Base-by-base conservation (phyloP, 2,329 filamentous ascomycete genomes). In the Neopestalotiopsis rosae region DNA sequence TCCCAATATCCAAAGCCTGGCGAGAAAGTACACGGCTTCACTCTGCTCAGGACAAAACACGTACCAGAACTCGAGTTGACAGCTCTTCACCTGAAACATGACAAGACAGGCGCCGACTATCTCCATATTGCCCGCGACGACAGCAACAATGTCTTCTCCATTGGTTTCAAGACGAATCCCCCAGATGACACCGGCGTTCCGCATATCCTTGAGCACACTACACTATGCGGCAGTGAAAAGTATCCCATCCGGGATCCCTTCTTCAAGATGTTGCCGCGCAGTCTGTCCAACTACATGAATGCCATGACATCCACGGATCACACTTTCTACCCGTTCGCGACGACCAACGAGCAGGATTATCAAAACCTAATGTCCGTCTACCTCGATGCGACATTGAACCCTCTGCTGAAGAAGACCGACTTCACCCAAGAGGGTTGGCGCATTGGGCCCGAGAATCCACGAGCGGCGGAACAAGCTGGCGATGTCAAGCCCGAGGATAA, bases 251-350 rank as follows among this genome's bases (percentile, higher is more conserved):
- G 96, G 71, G 96, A 99, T 77, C 96, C 96, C 0, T 99, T 99
- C 86, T 99, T 99, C 87, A 99, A 98, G 88, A 99, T 99, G 96
- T 88, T 99, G 32, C 96, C 96, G 28, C 91, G 96, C 74, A 98
- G 96, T 5, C 87, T 99, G n/a, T 98, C 96, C 72, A 99, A 98
- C 82, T 99, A 98, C 79, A 99, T 99, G 96, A 99, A 99, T 80
- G 96, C 96, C 70, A 97, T 98, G 79, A 99, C 96, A 57, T 94
- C 95, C 32, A 92, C 94, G 28, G 95, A 98, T 77, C 95, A 99
- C 80, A 99, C 96, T 12, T 97, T 94, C 74, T 99, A 99, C 78
- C 96, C 96, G 1, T 99, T 99, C 80, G 95, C 96, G 68, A 99
- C 96, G 2, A 99, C 96, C 30, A 99, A 99, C 76, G 86, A 90